Evolutionary conservation across 306 rosid genomes (phyloP), one percentile per base, ranked within the genome.

Genomic region (Trifolium dubium): DNA sequence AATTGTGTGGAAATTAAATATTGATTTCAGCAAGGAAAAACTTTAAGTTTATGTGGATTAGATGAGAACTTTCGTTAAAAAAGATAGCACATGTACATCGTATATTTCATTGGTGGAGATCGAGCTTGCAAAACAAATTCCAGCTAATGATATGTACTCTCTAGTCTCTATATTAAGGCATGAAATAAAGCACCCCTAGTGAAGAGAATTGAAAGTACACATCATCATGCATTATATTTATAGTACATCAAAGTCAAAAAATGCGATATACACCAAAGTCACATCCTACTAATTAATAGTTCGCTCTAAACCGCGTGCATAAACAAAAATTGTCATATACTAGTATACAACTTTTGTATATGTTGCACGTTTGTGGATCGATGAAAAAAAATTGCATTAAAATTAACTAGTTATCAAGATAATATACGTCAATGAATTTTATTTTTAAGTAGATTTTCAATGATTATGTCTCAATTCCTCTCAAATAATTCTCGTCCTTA

Each of bases 401-500:
- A 23, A 23, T 23, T 23, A 23, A 23, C 23, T 23, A 23, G 23
- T 0, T 23, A 23, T 23, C 23, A 23, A 23, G 74, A 40, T 46
- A 53, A 51, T 64, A 46, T 39, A 58, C 8, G 34, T 55, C 39
- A 55, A 47, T 64, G 29, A 58, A 40, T 46, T 69, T n/a, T 49
- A 2, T 43, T 29, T 69, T 75, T 1, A 8, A 71, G 73, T 76
- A 84, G 77, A 67, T 69, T 73, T 76, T 71, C 31, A 69, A 76
- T 79, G 47, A 83, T 67, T 76, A 46, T 79, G 86, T 76, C 77
- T 74, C 17, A 79, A 72, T 61, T 15, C 60, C 19, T 69, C 64
- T 72, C 73, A 8, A 60, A 28, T 49, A 5, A 31, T 64, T 79
- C 76, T 40, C 75, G 5, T 30, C 10, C 18, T 1, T 50, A 58